Conservation (phyloP, 208 protist species). For the Crithidia sp. region DNA sequence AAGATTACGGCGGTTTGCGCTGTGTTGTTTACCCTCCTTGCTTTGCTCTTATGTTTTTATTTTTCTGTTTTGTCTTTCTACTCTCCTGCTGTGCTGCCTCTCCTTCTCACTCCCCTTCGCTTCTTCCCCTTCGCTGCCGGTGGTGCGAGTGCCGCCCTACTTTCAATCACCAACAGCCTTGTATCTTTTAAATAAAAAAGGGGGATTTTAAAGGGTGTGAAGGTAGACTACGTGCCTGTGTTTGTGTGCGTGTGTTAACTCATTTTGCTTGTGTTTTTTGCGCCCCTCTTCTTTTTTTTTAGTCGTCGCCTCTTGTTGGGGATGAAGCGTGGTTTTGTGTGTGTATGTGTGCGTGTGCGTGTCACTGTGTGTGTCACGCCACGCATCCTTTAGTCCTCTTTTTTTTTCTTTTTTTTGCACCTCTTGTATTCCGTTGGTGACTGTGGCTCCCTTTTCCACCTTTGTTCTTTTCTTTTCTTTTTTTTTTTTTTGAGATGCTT, state of each 20-base stretch:
- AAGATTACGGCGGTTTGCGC: background rate
- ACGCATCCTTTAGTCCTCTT: slow-evolving; percentile 1
- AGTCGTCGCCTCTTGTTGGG: background rate
- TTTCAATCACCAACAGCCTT: no score
- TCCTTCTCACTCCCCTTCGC: background rate
- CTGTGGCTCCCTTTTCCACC: background rate
- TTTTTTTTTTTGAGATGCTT: background rate
- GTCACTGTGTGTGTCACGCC: no score
- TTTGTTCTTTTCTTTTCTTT: background rate
- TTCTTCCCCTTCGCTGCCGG: background rate
- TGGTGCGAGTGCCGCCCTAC: background rate
- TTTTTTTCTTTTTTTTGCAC: background rate
- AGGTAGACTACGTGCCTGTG: no score
- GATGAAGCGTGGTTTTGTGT: no score
- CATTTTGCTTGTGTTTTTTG: slow-evolving; percentile 1
- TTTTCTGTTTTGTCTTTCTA: background rate
- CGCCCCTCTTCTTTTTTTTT: background rate
- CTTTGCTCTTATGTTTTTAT: slow-evolving; percentile 8
- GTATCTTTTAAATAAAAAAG: no score
- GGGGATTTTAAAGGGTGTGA: no score
- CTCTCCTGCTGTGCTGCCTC: no score
- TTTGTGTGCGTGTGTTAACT: no score
- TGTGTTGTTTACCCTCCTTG: background rate
- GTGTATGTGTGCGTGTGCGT: no score
- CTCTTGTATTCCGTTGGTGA: no score